A percentile compares a stretch with the other conserved stretches of the same genome.
Conservation (phyloP, 345 rosid species). For the Syzygium oleosum region DNA sequence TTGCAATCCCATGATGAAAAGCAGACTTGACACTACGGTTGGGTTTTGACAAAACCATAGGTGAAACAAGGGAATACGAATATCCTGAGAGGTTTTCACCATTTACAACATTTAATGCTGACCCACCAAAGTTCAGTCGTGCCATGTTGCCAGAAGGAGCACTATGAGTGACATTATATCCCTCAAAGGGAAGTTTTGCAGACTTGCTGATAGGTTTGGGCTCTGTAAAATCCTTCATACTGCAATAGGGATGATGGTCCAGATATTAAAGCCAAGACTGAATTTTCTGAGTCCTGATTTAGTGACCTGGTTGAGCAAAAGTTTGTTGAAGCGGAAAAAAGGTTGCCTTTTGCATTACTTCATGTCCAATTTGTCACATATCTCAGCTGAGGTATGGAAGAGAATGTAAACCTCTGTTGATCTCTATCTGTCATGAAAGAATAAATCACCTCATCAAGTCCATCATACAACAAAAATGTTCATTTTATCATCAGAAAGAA, state of each 20-base stretch:
- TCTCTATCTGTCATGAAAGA: conserved; percentile 12
- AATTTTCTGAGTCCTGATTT: conserved; percentile 16
- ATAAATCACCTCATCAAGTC: not conserved
- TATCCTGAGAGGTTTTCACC: conserved; percentile 4
- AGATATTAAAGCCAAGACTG: conserved; percentile 32
- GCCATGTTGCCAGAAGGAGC: conserved; percentile 12
- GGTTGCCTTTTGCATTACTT: conserved; percentile 11
- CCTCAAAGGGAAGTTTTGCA: conserved; percentile 8
- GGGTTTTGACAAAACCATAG: not conserved
- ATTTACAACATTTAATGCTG: conserved; percentile 9
- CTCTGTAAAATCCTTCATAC: conserved; percentile 21
- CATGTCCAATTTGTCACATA: conserved; percentile 11
- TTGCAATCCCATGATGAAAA: conserved; percentile 12
- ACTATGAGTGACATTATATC: not conserved
- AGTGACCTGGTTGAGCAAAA: conserved; percentile 6
- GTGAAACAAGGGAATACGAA: conserved; percentile 3
- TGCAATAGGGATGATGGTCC: conserved; percentile 24
- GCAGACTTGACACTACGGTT: conserved; percentile 1
- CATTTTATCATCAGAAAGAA: not conserved
- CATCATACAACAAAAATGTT: not conserved
- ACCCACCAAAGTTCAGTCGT: conserved; percentile 1
- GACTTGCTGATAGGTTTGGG: conserved; percentile 13
- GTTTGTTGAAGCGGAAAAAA: conserved; percentile 2
- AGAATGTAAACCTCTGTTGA: conserved; percentile 5
- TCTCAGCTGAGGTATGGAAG: conserved; percentile 16